Base-by-base conservation (phyloP, 305 asterid species). In the Fraxinus nigra region DNA sequence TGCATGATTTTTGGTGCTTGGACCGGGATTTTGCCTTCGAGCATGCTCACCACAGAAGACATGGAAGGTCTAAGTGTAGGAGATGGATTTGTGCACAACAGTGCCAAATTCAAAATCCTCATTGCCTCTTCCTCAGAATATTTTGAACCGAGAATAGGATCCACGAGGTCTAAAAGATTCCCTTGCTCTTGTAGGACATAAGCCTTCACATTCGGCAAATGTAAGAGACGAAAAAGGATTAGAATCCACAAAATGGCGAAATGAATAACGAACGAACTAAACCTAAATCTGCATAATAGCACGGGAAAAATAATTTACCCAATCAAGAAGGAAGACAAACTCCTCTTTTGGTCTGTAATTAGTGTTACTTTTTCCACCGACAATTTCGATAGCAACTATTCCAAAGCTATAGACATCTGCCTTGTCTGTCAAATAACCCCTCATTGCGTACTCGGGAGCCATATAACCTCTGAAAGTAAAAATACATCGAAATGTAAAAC, bases 381-480 rank as follows among this genome's bases (percentile, higher is more conserved):
- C 98, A 56, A 93, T 92, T 90, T 95, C 98, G 10, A 95, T 83
- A 16, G 88, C 87, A 79, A 95, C 98, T 72, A 95, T 84, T 81
- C 98, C 98, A 20, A 92, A 95, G 85, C 98, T 95, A 90, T 95
- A 95, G 67, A 95, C 97, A 34, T 95, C 98, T 54, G 98, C 98
- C 90, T 95, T 95, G 87, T 95, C 97, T 11, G 98, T 95, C 81
- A 95, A 87, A 69, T 93, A 92, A 30, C 98, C 98, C 80, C 97
- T 89, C 98, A 92, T 93, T 0, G 98, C 98, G 37, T 93, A 95
- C 85, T 95, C 98, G 3, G 98, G 98, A 75, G 97, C 98, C 98
- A 95, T 95, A 76, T 95, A 95, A 72, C 98, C 98, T 77, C 98
- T 95, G 87, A n/a, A 83, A 82, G 56, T 34, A 69, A 40, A 30